Percentiles rank a stretch among this genome's conserved stretches.
Evolutionary conservation across 2,329 filamentous ascomycete genomes (phyloP).

Genomic region (Phaeosphaeria sp.): DNA sequence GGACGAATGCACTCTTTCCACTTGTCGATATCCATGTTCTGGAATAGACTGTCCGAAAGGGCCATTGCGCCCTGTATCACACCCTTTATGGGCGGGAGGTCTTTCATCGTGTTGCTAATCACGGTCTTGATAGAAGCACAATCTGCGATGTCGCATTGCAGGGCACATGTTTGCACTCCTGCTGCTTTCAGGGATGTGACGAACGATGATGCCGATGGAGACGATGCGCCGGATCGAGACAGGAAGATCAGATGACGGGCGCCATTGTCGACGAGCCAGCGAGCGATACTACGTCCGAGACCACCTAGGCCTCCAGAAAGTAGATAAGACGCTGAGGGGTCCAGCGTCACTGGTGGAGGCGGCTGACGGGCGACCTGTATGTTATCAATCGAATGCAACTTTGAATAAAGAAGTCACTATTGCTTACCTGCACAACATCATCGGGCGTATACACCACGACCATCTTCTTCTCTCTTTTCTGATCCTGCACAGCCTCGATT

Average conservation of each 20-base stretch:
- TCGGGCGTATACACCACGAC: constrained; percentile 1
- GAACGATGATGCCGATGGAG: constrained; percentile 1
- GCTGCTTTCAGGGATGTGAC: background rate
- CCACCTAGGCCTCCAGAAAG: constrained; percentile 28
- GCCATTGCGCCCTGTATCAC: constrained; percentile 25
- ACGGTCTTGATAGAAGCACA: background rate
- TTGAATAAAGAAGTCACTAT: background rate
- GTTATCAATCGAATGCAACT: background rate
- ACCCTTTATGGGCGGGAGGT: constrained; percentile 13
- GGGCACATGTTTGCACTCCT: constrained; percentile 1
- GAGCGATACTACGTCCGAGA: constrained; percentile 23
- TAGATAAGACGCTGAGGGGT: constrained; percentile 17
- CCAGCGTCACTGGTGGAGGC: constrained; percentile 4
- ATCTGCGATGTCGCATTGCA: constrained; percentile 17
- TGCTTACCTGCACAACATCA: background rate
- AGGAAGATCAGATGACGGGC: constrained; percentile 22
- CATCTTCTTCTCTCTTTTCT: constrained; percentile 8
- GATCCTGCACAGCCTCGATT: constrained; percentile 17
- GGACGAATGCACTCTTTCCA: constrained; percentile 15
- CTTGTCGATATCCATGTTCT: constrained; percentile 16
- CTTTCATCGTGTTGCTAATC: background rate
- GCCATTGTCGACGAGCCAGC: constrained; percentile 16
- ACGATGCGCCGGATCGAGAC: constrained; percentile 16
- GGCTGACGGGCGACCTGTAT: background rate
- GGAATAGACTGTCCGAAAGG: constrained; percentile 18